Conservation (phyloP, 805 yeast species). For the Saccharomycopsis sp. region DNA sequence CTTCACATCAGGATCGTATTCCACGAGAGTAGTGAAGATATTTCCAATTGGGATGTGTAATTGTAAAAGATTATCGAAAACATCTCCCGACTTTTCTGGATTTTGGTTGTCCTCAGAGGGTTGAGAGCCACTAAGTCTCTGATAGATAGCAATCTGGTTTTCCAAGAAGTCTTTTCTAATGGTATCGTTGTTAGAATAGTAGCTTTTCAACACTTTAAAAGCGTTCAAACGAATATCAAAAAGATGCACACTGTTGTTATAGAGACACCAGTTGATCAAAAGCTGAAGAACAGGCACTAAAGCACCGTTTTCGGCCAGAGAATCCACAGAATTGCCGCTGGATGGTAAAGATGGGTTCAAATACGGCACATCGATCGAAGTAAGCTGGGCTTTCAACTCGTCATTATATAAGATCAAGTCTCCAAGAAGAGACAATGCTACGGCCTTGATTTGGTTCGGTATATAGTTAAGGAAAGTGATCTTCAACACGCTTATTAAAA, state of each 20-base stretch:
- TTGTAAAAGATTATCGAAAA: not conserved
- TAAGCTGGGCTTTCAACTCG: slow-evolving; percentile 61
- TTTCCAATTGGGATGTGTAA: slow-evolving; percentile 41
- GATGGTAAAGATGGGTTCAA: slow-evolving; percentile 64
- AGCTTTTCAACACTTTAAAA: slow-evolving; percentile 56
- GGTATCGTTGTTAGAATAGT: slow-evolving; percentile 55
- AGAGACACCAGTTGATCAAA: slow-evolving; percentile 75
- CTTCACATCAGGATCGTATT: slow-evolving; percentile 63
- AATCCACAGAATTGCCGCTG: slow-evolving; percentile 21
- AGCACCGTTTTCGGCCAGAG: slow-evolving; percentile 17
- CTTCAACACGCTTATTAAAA: slow-evolving; percentile 58
- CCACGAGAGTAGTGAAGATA: slow-evolving; percentile 63
- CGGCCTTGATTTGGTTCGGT: slow-evolving; percentile 58
- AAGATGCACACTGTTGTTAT: slow-evolving; percentile 72
- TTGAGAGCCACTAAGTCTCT: slow-evolving; percentile 21
- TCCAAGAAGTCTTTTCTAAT: slow-evolving; percentile 56
- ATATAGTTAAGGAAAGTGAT: slow-evolving; percentile 63
- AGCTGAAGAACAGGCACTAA: slow-evolving; percentile 68
- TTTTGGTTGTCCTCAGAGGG: not conserved
- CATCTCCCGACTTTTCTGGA: not conserved
- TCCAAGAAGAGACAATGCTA: slow-evolving; percentile 69
- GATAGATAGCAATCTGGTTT: slow-evolving; percentile 52
- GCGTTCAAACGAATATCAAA: slow-evolving; percentile 81
- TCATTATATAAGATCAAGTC: slow-evolving; percentile 65
- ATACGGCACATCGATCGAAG: slow-evolving; percentile 86